A percentile compares a stretch with the other conserved stretches of the same genome.
Evolutionary conservation across 2,329 filamentous ascomycete genomes (phyloP).

Genomic region (Fusarium pseudograminearum): DNA sequence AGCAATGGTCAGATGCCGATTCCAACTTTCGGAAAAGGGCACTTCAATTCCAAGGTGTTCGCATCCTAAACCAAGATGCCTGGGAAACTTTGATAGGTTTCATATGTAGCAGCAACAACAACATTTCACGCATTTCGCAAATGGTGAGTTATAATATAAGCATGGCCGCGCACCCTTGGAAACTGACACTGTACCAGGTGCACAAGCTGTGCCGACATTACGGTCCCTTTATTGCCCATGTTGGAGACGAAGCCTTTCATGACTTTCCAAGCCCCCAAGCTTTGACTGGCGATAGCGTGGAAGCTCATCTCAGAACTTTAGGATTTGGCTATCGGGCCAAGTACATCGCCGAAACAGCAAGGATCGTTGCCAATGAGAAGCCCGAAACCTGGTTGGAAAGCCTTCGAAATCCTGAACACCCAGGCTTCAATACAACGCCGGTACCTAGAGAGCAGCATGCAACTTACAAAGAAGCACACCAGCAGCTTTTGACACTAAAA

Average conservation of each 20-base stretch:
- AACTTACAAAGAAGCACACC: constrained; percentile 84
- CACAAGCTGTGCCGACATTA: constrained; percentile 91
- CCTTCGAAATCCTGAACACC: constrained; percentile 81
- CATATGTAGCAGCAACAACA: constrained; percentile 99
- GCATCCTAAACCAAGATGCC: constrained; percentile 92
- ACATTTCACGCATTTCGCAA: constrained; percentile 92
- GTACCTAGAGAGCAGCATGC: constrained; percentile 62
- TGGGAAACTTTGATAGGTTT: constrained; percentile 96
- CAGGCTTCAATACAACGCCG: constrained; percentile 62
- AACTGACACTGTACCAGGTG: constrained; percentile 60
- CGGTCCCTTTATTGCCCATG: constrained; percentile 77
- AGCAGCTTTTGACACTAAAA: constrained; percentile 79
- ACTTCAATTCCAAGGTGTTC: constrained; percentile 87
- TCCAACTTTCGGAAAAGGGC: constrained; percentile 90
- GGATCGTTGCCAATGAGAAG: constrained; percentile 75
- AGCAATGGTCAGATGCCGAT: constrained; percentile 87
- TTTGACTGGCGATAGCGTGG: constrained; percentile 80
- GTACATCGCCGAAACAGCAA: constrained; percentile 89
- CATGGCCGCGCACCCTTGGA: neutral
- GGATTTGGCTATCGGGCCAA: constrained; percentile 96
- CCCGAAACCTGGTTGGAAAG: constrained; percentile 80
- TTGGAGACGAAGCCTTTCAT: constrained; percentile 80
- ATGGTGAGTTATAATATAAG: constrained; percentile 71
- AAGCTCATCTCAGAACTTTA: constrained; percentile 80
- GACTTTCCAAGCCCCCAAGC: constrained; percentile 86